A percentile compares a stretch with the other conserved stretches of the same genome.
These are phyloP conservation scores for Colletotrichum liaoningense DNA, from an alignment of 2,329 filamentous ascomycete species.

Conservation along the genomic window DNA sequence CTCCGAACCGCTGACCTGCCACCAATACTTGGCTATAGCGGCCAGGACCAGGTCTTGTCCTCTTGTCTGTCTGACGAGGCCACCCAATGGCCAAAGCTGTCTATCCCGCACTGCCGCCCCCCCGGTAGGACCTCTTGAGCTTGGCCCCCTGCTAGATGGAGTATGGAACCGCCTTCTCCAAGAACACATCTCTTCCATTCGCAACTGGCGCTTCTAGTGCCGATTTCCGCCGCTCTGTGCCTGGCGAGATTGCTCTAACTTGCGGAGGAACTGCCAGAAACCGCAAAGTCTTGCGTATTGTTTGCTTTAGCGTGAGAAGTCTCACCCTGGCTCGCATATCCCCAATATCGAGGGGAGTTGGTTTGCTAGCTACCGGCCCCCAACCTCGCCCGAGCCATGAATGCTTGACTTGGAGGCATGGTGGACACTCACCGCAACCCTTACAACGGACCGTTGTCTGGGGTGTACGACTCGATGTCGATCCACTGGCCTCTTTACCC, in stretches of 20 bases:
- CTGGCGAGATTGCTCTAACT: slow-evolving; percentile 9
- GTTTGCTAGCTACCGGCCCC: slow-evolving; percentile 6
- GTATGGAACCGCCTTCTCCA: slow-evolving; percentile 8
- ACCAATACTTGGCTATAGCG: neutral
- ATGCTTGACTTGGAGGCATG: neutral
- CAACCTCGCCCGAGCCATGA: neutral
- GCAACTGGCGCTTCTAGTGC: neutral
- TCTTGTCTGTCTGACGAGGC: neutral
- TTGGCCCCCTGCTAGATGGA: slow-evolving; percentile 2
- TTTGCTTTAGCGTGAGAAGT: slow-evolving; percentile 24
- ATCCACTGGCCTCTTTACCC: slow-evolving; percentile 12
- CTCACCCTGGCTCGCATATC: neutral
- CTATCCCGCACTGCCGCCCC: slow-evolving; percentile 6
- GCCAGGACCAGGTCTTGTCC: slow-evolving; percentile 7
- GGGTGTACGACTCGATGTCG: slow-evolving; percentile 15
- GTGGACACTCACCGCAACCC: slow-evolving; percentile 16
- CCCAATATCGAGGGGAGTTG: neutral
- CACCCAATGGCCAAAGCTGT: slow-evolving; percentile 23
- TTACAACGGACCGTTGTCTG: neutral
- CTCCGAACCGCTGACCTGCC: neutral
- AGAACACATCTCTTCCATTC: neutral
- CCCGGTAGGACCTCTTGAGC: slow-evolving; percentile 1
- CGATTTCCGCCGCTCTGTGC: slow-evolving; percentile 7
- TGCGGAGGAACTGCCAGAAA: slow-evolving; percentile 28
- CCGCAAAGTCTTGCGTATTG: neutral